Percentiles rank a stretch among this genome's conserved stretches.
Conservation (phyloP, 2,329 filamentous ascomycete genomes). For the Aulographum hederae region DNA sequence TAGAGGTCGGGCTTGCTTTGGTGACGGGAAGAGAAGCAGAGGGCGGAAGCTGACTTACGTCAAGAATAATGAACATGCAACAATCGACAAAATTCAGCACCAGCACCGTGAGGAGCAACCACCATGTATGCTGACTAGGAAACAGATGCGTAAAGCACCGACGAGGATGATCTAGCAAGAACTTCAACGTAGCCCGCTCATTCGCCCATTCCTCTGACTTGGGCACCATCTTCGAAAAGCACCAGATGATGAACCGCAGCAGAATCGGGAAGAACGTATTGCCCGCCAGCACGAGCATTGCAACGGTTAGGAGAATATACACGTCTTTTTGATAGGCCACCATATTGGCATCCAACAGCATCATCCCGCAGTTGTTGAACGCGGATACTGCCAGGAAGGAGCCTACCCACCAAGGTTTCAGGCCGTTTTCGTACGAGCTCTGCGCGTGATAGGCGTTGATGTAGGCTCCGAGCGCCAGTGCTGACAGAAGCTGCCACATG, state of each 20-base stretch:
- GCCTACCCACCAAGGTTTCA: conserved; percentile 50
- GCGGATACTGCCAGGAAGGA: conserved; percentile 50
- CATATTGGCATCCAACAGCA: conserved; percentile 47
- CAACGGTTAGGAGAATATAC: conserved; percentile 30
- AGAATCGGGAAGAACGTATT: conserved; percentile 40
- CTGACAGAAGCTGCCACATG: conserved; percentile 39
- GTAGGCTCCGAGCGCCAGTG: conserved; percentile 42
- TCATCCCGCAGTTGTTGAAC: conserved; percentile 58
- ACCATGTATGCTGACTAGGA: conserved; percentile 38
- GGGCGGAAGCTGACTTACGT: too few species aligned
- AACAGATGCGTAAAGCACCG: conserved; percentile 46
- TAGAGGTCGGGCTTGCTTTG: too few species aligned
- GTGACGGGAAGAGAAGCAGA: too few species aligned
- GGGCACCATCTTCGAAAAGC: conserved; percentile 28
- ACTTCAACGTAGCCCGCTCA: conserved; percentile 28
- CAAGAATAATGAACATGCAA: conserved; percentile 32
- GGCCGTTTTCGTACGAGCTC: conserved; percentile 33
- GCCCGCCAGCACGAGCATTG: conserved; percentile 30
- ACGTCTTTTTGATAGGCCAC: conserved; percentile 33
- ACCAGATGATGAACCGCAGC: conserved; percentile 40
- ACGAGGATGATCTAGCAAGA: conserved; percentile 43
- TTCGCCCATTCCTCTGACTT: conserved; percentile 17
- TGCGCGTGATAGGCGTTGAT: conserved; percentile 33
- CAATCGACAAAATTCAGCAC: conserved; percentile 36
- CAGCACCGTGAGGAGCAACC: conserved; percentile 31